These are phyloP conservation scores for Alternaria sp. DNA, from an alignment of 2,329 filamentous ascomycete species.

Conservation along the genomic window DNA sequence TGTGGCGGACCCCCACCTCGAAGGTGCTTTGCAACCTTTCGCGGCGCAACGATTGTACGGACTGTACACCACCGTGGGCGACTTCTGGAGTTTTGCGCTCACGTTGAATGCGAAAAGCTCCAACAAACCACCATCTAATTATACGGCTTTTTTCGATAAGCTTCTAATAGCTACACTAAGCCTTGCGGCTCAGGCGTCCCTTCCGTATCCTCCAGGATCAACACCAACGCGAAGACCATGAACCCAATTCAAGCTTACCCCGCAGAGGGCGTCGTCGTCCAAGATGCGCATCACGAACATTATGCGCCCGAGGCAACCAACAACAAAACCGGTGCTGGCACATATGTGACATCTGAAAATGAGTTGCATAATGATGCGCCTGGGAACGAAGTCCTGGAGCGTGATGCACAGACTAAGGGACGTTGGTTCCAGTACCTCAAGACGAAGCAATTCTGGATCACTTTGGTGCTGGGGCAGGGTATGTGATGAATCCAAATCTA, in stretches of 20 bases:
- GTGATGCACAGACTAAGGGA: conserved; percentile 53
- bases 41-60: conserved; percentile 12
- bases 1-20: conserved; percentile 28
- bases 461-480: conserved; percentile 75
- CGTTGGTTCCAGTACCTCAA: conserved; percentile 74
- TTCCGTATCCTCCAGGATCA: background rate
- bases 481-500: background rate
- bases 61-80: conserved; percentile 42
- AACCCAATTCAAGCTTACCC: conserved; percentile 23
- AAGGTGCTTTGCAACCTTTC: conserved; percentile 6
- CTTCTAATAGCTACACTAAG: background rate
- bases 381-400: conserved; percentile 33
- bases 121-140: conserved; percentile 13
- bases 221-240: conserved; percentile 9
- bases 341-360: conserved; percentile 39
- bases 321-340: conserved; percentile 31
- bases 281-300: conserved; percentile 30
- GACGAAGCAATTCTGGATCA: conserved; percentile 87
- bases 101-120: conserved; percentile 48
- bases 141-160: background rate
- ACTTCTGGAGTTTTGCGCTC: conserved; percentile 55
- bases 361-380: conserved; percentile 27
- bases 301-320: conserved; percentile 18
- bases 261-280: conserved; percentile 19
- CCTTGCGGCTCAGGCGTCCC: background rate